phyloP scores from a whole-genome alignment of 768 basidiomycete species.

The Udeniomyces megalosporus region DNA sequence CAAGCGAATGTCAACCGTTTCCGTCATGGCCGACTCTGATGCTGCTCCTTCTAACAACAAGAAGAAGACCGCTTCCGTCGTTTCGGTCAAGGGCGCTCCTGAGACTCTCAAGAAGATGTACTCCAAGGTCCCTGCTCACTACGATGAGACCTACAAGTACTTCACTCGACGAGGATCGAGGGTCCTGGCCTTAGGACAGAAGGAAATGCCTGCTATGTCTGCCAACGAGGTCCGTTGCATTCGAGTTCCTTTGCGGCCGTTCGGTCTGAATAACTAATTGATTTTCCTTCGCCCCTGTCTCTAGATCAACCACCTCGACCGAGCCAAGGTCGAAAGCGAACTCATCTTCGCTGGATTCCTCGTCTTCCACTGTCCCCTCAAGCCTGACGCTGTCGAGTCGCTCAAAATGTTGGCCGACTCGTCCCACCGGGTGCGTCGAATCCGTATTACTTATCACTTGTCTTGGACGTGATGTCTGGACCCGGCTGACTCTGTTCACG shows the following conservation, averaged over 20 bases:
- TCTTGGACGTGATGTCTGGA: constrained; percentile 1
- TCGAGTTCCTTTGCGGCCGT: neutral
- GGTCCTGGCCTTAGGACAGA: constrained; percentile 78
- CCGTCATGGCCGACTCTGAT: constrained; percentile 43
- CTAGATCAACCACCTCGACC: constrained; percentile 78
- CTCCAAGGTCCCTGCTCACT: constrained; percentile 48
- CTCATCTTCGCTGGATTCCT: constrained; percentile 87
- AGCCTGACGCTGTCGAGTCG: constrained; percentile 74
- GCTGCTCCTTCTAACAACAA: constrained; percentile 25
- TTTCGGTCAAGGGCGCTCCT: constrained; percentile 84
- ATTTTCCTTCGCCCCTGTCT: neutral
- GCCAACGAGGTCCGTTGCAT: constrained; percentile 66
- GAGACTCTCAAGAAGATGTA: constrained; percentile 92
- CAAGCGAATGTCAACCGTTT: constrained; percentile 91
- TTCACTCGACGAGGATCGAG: constrained; percentile 85
- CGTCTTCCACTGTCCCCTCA: constrained; percentile 96
- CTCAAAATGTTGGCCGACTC: constrained; percentile 91
- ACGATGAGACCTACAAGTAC: constrained; percentile 90
- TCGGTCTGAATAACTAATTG: neutral
- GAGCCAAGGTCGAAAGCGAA: constrained; percentile 61
- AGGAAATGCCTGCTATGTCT: constrained; percentile 56
- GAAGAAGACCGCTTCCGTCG: constrained; percentile 22
- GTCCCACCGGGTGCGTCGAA: constrained; percentile 67
- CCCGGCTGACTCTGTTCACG: neutral
- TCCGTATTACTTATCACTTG: neutral